Evolutionary conservation across 2,329 filamentous ascomycete species (phyloP), one percentile per base, ranked within the genome.

Genomic region (Sporothrix sp.): DNA sequence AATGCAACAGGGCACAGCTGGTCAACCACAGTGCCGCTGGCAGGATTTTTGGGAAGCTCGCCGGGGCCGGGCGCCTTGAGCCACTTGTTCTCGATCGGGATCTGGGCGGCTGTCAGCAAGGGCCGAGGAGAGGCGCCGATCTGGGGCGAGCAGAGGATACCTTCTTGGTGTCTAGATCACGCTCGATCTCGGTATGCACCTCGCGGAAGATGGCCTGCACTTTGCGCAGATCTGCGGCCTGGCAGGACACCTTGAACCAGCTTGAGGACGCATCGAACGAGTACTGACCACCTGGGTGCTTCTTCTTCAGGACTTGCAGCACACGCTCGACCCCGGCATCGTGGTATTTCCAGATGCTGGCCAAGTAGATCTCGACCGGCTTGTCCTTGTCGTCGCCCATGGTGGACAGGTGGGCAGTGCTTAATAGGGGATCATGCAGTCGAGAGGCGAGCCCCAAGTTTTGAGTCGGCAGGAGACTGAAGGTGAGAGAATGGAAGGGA

Each of bases 181-280:
- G 38, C 37, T 57, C 54, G 10, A 55, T 48, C 14, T 52, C 53
- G 7, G 38, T 10, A n/a, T 57, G 53, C 1, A 58, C 37, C 18
- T 37, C 20, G 2, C 25, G 35, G 18, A 58, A 62, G 1, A 9
- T 30, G 6, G 23, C 16, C 11, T 59, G 58, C 9, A 63, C 44
- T 3, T 33, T 23, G 8, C 16, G 30, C 1, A 56, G 37, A n/a
- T 54, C 21, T 4, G 30, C 32, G 3, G 39, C 8, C 8, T n/a
- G 46, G 44, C 62, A 63, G 3, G 48, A 54, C 4, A 59, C 53
- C 13, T 56, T 57, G 52, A 64, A 61, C 59, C 59, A 62, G 20
- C 40, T 36, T 7, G 54, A 52, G 4, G 55, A 51, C 5, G 27
- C 4, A 3, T 65, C 61, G 33, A 57, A 66, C 2, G 20, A 33